A percentile compares a stretch with the other conserved stretches of the same genome.
phyloP scores from a whole-genome alignment of 495 filamentous ascomycete species.

The Astrocystis sublimbata region DNA sequence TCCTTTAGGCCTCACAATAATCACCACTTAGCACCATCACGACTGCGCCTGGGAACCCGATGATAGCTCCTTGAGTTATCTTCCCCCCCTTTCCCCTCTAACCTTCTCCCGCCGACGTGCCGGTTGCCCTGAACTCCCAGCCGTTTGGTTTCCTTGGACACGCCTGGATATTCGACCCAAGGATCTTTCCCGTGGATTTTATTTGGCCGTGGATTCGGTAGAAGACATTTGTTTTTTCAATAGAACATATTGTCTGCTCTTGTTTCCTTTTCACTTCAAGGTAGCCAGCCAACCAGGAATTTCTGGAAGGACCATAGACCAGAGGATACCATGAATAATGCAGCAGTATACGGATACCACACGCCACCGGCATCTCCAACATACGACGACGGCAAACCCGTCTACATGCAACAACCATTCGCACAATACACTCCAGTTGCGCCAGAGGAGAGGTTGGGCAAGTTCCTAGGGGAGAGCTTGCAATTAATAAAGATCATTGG shows the following conservation, averaged over 20 bases:
- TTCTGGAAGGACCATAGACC: constrained; percentile 35
- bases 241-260: constrained; percentile 34
- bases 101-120: constrained; percentile 17
- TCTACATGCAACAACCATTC: constrained; percentile 41
- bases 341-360: constrained; percentile 54
- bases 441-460: constrained; percentile 86
- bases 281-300: constrained; percentile 15
- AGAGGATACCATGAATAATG: constrained; percentile 53
- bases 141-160: constrained; percentile 25
- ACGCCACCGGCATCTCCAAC: constrained; percentile 53
- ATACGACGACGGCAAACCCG: constrained; percentile 46
- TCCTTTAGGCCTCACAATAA: constrained; percentile 28
- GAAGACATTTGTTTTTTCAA: constrained; percentile 25
- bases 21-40: constrained; percentile 10
- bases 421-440: constrained; percentile 45
- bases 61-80: constrained; percentile 18
- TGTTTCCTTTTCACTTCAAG: constrained; percentile 29
- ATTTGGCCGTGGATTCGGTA: constrained; percentile 24
- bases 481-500: constrained; percentile 85
- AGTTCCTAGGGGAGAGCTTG: constrained; percentile 77
- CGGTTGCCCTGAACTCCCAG: constrained; percentile 9
- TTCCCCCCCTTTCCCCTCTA: constrained; percentile 15
- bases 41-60: constrained; percentile 13
- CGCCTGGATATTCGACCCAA: constrained; percentile 26
- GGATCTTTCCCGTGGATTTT: constrained; percentile 34